Percentiles rank a stretch among this genome's conserved stretches.
Conservation (phyloP, 2,329 filamentous ascomycete species). For the Claviceps arundinis region DNA sequence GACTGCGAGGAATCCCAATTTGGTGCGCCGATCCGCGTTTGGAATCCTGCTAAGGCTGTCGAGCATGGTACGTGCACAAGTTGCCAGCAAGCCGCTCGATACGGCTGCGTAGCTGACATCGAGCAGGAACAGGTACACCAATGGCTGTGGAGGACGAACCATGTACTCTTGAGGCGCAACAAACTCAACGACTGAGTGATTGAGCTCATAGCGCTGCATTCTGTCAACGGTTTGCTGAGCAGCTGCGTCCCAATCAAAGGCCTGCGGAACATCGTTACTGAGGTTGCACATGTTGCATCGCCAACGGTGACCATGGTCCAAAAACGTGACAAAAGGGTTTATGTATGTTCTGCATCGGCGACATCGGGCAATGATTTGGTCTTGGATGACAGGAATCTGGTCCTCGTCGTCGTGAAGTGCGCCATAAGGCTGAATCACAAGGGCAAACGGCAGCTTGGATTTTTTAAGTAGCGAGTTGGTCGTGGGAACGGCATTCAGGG, state of each 20-base stretch:
- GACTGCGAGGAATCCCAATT: constrained; percentile 88
- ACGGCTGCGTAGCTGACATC: constrained; percentile 88
- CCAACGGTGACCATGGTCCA: constrained; percentile 96
- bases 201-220: constrained; percentile 85
- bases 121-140: constrained; percentile 91
- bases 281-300: constrained; percentile 99
- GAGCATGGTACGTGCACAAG: constrained; percentile 81
- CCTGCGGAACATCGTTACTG: constrained; percentile 97
- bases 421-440: constrained; percentile 92
- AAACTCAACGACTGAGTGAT: constrained; percentile 94
- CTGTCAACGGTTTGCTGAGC: constrained; percentile 83
- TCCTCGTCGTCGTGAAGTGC: constrained; percentile 89
- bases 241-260: constrained; percentile 94
- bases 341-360: constrained; percentile 93
- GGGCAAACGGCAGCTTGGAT: constrained; percentile 85
- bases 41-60: constrained; percentile 94
- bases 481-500: constrained; percentile 84
- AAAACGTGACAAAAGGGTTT: constrained; percentile 91
- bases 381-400: constrained; percentile 78
- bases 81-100: constrained; percentile 81
- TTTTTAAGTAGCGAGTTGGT: constrained; percentile 91
- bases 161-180: constrained; percentile 98
- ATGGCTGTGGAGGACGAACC: constrained; percentile 89
- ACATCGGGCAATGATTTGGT: constrained; percentile 95
- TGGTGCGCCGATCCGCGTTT: constrained; percentile 87